A percentile compares a stretch with the other conserved stretches of the same genome.
phyloP scores from a whole-genome alignment of 805 yeast genomes.

The Myxozyma vanderwaltii region DNA sequence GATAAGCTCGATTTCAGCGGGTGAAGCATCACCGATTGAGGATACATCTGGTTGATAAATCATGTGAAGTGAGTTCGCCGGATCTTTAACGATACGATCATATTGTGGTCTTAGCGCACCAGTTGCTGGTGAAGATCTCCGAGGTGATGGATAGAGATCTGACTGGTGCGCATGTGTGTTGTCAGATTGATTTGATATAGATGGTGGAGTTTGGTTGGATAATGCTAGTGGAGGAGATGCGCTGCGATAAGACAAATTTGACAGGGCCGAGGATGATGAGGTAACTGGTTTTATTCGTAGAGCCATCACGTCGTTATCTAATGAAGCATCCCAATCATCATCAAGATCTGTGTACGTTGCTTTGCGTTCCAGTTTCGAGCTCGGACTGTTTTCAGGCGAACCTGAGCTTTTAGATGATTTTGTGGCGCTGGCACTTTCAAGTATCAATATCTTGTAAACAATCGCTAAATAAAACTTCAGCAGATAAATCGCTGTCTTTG shows the following conservation, averaged over 20 bases:
- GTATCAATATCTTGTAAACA: neutral
- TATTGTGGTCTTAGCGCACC: constrained; percentile 34
- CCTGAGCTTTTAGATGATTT: constrained; percentile 4
- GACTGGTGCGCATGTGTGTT: constrained; percentile 10
- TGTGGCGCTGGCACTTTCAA: neutral
- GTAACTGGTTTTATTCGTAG: constrained; percentile 27
- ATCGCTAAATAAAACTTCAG: constrained; percentile 3
- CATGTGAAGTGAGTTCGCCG: constrained; percentile 39
- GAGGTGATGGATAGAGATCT: constrained; percentile 34
- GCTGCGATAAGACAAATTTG: neutral
- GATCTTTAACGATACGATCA: constrained; percentile 46
- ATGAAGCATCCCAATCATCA: constrained; percentile 91
- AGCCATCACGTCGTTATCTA: constrained; percentile 42
- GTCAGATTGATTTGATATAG: neutral
- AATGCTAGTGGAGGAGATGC: constrained; percentile 2
- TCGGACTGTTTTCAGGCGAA: constrained; percentile 1
- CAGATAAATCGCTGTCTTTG: neutral
- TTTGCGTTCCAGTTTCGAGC: constrained; percentile 12
- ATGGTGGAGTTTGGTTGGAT: constrained; percentile 1
- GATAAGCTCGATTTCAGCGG: constrained; percentile 55
- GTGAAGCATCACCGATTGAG: constrained; percentile 32
- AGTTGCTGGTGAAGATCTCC: constrained; percentile 8
- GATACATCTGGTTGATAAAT: constrained; percentile 33
- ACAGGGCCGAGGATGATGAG: constrained; percentile 4
- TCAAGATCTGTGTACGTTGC: constrained; percentile 65